Percentiles rank a stretch among this genome's conserved stretches.
phyloP scores from a whole-genome alignment of 2,329 filamentous ascomycete genomes.

The Alternaria sp. region DNA sequence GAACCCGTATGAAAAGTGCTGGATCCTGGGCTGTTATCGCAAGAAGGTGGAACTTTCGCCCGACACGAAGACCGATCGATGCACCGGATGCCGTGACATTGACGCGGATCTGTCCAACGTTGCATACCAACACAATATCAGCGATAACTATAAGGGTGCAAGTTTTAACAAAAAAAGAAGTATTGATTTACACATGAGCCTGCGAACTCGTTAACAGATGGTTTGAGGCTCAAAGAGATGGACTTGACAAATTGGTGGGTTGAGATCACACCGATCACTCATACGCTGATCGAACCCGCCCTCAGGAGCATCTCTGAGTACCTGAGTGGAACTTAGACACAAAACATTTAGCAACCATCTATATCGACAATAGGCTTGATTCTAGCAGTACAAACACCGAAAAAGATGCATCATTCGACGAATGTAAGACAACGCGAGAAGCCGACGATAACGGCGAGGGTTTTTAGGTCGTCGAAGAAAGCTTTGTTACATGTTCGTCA shows the following conservation, averaged over 20 bases:
- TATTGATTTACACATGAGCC: neutral
- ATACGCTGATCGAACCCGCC: neutral
- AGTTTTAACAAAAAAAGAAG: neutral
- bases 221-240: neutral
- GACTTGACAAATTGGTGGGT: neutral
- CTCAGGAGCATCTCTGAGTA: neutral
- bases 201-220: neutral
- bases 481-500: slow-evolving; percentile 29
- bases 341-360: slow-evolving; percentile 58
- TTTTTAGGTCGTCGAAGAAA: slow-evolving; percentile 60
- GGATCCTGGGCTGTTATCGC: neutral
- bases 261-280: neutral
- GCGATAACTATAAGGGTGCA: neutral
- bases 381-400: slow-evolving; percentile 56
- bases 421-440: neutral
- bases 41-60: neutral
- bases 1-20: neutral
- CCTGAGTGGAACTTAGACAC: slow-evolving; percentile 38
- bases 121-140: neutral
- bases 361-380: slow-evolving; percentile 57
- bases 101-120: neutral
- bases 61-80: neutral
- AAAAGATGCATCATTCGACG: slow-evolving; percentile 46
- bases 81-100: neutral
- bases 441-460: slow-evolving; percentile 57